Base-by-base conservation (phyloP, 176 grass and related monocot genomes). In the Melocanna baccifera region DNA sequence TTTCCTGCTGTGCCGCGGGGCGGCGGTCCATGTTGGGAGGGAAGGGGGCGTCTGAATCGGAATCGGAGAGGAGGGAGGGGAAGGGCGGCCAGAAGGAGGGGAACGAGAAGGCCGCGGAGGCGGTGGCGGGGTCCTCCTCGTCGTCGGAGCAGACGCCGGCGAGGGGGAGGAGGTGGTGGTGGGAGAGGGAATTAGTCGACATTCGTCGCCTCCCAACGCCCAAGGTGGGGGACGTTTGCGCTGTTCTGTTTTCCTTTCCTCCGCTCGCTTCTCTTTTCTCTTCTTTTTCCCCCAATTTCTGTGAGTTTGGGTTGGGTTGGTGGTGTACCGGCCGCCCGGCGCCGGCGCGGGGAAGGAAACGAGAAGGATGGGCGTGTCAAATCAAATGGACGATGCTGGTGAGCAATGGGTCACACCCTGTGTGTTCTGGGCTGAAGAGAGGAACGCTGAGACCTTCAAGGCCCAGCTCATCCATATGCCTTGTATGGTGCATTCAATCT, bases 31-130 rank as follows among this genome's bases (percentile, higher is more conserved):
- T 73, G 76, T 5, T 70, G 57, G 55, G 63, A 75, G 58, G 76
- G 73, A 84, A 59, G 40, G 76, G 47, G 23, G 50, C 74, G 69
- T 83, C 79, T 32, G 84, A 79, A 63, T 87, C 87, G 7, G 86
- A 82, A 55, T 85, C 87, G 9, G 80, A 43, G 30, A 83, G 74
- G 57, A 92, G 52, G 9, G 81, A 50, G 20, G 91, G 87, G 81
- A 92, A 87, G 14, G 77, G 81, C 28, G 88, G 85, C 80, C 85
- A 88, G 83, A 86, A 88, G 53, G 80, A 63, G 22, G 83, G 83
- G 86, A 81, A 73, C 11, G 83, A 7, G 3, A 78, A 50, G 67
- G 75, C 5, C 40, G 55, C 14, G 7, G 84, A 37, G 18, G 78
- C 34, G 6, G 15, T 22, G 12, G 52, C 7, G 29, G n/a, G 12